A percentile compares a stretch with the other conserved stretches of the same genome.
Evolutionary conservation across 1,139 yeast species (phyloP).

Genomic region (Scheffersomyces quercinus): DNA sequence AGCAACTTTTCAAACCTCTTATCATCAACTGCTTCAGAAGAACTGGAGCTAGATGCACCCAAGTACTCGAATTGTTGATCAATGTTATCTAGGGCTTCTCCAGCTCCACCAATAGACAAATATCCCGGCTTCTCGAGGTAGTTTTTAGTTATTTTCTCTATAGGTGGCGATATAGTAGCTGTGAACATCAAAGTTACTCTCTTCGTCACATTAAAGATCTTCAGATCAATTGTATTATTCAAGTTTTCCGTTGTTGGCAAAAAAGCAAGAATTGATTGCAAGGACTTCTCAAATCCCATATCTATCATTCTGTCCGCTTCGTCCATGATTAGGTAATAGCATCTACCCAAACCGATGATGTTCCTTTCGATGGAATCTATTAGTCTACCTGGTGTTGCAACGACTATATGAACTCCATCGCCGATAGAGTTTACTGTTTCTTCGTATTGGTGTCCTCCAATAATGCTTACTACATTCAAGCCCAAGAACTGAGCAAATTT

Average conservation of each 20-base stretch:
- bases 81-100: constrained; percentile 65
- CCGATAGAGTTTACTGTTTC: constrained; percentile 63
- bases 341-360: constrained; percentile 57
- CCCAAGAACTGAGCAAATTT: constrained; percentile 47
- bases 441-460: constrained; percentile 88
- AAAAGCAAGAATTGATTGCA: constrained; percentile 55
- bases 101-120: constrained; percentile 65
- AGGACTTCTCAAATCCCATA: constrained; percentile 86
- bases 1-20: constrained; percentile 26
- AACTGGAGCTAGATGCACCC: constrained; percentile 10
- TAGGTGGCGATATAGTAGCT: constrained; percentile 82
- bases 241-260: constrained; percentile 39
- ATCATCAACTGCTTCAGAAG: constrained; percentile 23
- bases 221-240: constrained; percentile 20
- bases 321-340: constrained; percentile 76
- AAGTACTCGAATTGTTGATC: constrained; percentile 65
- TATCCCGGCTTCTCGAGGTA: constrained; percentile 65
- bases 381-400: constrained; percentile 93
- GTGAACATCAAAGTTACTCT: constrained; percentile 81
- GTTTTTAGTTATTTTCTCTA: constrained; percentile 63
- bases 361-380: constrained; percentile 76
- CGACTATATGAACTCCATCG: constrained; percentile 75
- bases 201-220: constrained; percentile 29
- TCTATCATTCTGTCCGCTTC: constrained; percentile 97
- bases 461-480: constrained; percentile 63